Percentiles rank a stretch among this genome's conserved stretches.
These are phyloP conservation scores for Polygonum maritimum DNA, from an alignment of 148 eudicot species.

Conservation along the genomic window DNA sequence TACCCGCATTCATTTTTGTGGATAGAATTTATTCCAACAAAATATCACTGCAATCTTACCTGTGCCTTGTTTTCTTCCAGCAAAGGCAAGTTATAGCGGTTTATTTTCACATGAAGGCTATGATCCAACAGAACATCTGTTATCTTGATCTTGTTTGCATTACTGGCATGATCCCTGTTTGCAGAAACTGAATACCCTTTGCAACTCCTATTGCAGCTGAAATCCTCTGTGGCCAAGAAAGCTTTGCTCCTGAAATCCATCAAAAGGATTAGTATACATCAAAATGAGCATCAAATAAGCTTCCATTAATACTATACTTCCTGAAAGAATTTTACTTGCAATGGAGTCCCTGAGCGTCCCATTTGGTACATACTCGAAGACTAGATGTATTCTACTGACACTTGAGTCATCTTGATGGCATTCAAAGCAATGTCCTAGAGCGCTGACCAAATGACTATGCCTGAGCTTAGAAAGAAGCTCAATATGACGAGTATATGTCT, in stretches of 20 bases:
- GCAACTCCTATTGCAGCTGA: conserved; percentile 59
- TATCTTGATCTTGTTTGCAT: conserved; percentile 54
- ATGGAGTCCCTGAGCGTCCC: conserved; percentile 51
- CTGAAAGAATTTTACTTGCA: conserved; percentile 29
- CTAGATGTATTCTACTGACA: conserved; percentile 38
- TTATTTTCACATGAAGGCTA: conserved; percentile 58
- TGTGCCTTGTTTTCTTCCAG: conserved; percentile 33
- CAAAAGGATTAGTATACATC: too few relatives aligned
- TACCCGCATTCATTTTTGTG: neutral
- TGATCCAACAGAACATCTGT: conserved; percentile 64
- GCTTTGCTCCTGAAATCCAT: conserved; percentile 28
- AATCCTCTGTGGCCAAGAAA: conserved; percentile 57
- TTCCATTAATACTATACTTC: too few relatives aligned
- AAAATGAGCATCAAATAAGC: too few relatives aligned
- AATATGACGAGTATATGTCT: conserved; percentile 51
- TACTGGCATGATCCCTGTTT: conserved; percentile 66
- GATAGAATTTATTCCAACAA: neutral
- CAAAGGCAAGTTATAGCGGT: conserved; percentile 59
- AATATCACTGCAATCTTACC: conserved; percentile 21
- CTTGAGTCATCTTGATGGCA: conserved; percentile 51
- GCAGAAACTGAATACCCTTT: conserved; percentile 74
- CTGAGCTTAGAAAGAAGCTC: conserved; percentile 64
- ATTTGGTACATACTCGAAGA: conserved; percentile 54
- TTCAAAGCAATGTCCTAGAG: conserved; percentile 78
- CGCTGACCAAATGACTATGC: conserved; percentile 54